Base-by-base conservation (phyloP, 2,329 filamentous ascomycete species). In the Lasiodiplodia hormozganensis region DNA sequence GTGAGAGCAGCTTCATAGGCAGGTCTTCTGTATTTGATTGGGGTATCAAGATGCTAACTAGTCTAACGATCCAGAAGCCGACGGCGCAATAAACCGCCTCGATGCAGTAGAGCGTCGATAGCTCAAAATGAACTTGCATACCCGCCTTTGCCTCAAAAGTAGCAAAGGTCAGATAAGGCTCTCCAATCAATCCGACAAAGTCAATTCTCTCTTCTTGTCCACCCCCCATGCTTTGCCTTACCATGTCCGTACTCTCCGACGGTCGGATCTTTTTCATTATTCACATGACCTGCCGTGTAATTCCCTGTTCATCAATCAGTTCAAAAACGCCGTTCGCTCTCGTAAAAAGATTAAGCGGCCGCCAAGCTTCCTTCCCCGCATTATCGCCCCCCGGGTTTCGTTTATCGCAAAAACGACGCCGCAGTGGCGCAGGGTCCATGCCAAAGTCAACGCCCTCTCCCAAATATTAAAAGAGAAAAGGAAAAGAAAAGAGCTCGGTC, bases 21-120 rank as follows among this genome's bases (percentile, higher is more conserved):
- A 51, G 58, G 58, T 62, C 21, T 25, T 16, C 12, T 4, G 2
- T 23, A n/a, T 62, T 40, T 51, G 40, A 62, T 36, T 36, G 23
- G 34, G 58, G 25, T 62, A 62, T 51, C 18, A 62, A 34, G 18
- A 21, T 36, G 54, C 54, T 58, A 21, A 58, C 54, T 38, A 58
- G 34, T n/a, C 12, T 8, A 28, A 25, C 21, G 47, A 40, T 16
- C 23, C 18, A 34, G 25, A 23, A 49, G 54, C 34, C n/a, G 34
- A 21, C 31, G 28, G 14, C 25, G 36, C 14, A 40, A 7, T 16
- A 60, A 11, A 25, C 25, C 23, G 23, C 23, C 18, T 8, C 16
- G 47, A 36, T 36, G 18, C 58, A 10, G 25, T 34, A 31, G 57
- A 53, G 40, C 40, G 12, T 16, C 10, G 16, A 49, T 23, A 25